phyloP scores from a whole-genome alignment of 495 filamentous ascomycete species.

The Cryomyces antarcticus region DNA sequence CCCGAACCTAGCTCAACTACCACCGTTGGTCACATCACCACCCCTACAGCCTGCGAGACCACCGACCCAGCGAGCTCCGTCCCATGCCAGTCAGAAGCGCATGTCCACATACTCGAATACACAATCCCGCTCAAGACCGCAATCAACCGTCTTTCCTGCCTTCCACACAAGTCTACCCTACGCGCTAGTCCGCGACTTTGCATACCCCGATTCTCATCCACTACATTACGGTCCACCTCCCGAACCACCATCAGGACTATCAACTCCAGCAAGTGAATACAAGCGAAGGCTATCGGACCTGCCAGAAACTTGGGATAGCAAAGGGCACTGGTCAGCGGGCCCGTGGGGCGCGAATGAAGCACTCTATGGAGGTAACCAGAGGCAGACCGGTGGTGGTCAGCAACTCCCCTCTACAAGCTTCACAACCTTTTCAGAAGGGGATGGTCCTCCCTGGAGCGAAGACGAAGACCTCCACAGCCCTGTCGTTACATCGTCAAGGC shows the following conservation, averaged over 20 bases:
- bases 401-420: constrained; percentile 74
- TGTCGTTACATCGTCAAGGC: constrained; percentile 51
- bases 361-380: constrained; percentile 3
- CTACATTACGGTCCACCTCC: constrained; percentile 83
- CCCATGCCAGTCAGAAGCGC: constrained; percentile 11
- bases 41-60: background rate
- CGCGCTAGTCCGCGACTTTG: constrained; percentile 84
- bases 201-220: constrained; percentile 64
- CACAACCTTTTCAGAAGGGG: constrained; percentile 20
- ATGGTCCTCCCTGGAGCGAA: constrained; percentile 92
- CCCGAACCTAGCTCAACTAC: constrained; percentile 1
- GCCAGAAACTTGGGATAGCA: background rate
- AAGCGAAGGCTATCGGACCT: constrained; percentile 15
- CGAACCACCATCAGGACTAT: constrained; percentile 52
- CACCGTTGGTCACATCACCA: constrained; percentile 1
- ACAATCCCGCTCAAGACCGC: constrained; percentile 48
- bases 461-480: constrained; percentile 91
- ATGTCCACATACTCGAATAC: constrained; percentile 39
- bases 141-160: constrained; percentile 55
- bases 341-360: constrained; percentile 9
- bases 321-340: constrained; percentile 7
- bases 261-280: constrained; percentile 67
- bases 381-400: constrained; percentile 12
- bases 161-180: constrained; percentile 84
- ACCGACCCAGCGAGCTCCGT: constrained; percentile 3